Conservation (phyloP, 176 grass and related monocot species). For the Zoysia japonica region DNA sequence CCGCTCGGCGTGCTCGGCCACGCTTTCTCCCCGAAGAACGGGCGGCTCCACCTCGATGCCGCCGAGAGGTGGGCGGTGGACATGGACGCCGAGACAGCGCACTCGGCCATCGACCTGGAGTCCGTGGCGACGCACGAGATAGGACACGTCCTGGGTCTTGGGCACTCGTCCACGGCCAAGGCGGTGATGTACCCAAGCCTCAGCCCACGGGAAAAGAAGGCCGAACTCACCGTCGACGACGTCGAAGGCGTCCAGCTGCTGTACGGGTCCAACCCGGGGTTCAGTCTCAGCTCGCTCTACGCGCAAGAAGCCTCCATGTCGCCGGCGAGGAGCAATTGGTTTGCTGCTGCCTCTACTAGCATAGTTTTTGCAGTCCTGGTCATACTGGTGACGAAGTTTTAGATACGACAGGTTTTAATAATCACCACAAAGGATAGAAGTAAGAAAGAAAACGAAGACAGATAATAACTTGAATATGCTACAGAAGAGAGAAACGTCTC, state of each 20-base stretch:
- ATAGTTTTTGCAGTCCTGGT: background rate
- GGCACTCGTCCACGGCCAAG: slow-evolving; percentile 58
- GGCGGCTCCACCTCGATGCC: no score
- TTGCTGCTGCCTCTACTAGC: slow-evolving; percentile 1
- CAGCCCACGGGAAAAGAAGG: slow-evolving; percentile 45
- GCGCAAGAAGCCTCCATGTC: slow-evolving; percentile 31
- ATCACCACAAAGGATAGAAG: no score
- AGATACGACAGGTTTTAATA: no score
- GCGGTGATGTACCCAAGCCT: slow-evolving; percentile 88
- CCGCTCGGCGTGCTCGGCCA: no score
- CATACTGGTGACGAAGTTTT: slow-evolving; percentile 31
- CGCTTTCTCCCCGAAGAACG: no score
- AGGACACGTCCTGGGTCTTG: slow-evolving; percentile 77
- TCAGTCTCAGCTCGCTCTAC: slow-evolving; percentile 2
- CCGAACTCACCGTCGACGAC: slow-evolving; percentile 66
- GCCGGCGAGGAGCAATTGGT: slow-evolving; percentile 11
- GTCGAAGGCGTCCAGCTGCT: slow-evolving; percentile 64
- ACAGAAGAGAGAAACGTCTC: slow-evolving; percentile 15
- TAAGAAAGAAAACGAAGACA: no score
- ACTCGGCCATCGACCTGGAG: slow-evolving; percentile 56
- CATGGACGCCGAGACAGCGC: no score
- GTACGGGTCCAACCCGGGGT: slow-evolving; percentile 69
- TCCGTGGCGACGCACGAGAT: slow-evolving; percentile 87
- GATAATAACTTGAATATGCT: no score
- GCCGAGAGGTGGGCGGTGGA: no score